Evolutionary conservation across 495 filamentous ascomycete species (phyloP).

Genomic region (Cercophora sp.): DNA sequence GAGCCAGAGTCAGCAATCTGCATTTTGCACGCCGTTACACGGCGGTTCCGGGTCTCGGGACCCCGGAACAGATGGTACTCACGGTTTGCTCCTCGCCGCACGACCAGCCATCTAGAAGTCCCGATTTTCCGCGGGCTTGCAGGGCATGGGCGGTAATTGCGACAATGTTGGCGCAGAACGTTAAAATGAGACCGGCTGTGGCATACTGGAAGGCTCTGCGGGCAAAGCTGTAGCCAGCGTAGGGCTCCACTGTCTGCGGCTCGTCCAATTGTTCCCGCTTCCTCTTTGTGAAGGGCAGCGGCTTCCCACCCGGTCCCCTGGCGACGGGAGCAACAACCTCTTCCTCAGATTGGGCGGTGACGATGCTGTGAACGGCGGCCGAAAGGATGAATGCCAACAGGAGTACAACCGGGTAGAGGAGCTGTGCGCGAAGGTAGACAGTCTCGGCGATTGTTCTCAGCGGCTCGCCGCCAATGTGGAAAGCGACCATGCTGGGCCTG

Average conservation of each 20-base stretch:
- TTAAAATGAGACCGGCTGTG: conserved; percentile 60
- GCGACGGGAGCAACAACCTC: conserved; percentile 34
- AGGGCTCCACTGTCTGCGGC: conserved; percentile 34
- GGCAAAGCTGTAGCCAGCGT: conserved; percentile 55
- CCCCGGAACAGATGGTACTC: conserved; percentile 37
- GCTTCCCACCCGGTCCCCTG: conserved; percentile 74
- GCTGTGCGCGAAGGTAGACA: conserved; percentile 36
- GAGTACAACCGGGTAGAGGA: conserved; percentile 40
- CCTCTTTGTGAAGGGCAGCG: conserved; percentile 59
- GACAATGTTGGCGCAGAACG: conserved; percentile 68
- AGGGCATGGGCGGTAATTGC: conserved; percentile 77
- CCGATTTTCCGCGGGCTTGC: conserved; percentile 43
- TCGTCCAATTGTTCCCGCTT: conserved; percentile 36
- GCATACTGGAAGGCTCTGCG: conserved; percentile 72
- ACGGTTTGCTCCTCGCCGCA: conserved; percentile 81
- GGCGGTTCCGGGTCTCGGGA: no score
- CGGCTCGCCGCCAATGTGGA: conserved; percentile 9
- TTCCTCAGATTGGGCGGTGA: conserved; percentile 41
- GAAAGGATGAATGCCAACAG: conserved; percentile 40
- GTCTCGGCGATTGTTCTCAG: conserved; percentile 29
- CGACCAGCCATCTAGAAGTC: conserved; percentile 60
- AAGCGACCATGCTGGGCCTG: conserved; percentile 29
- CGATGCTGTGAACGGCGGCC: conserved; percentile 40
- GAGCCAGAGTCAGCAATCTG: conserved; percentile 8
- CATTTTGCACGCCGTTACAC: background rate